Conservation (phyloP, 441 rosid species). For the Hypseocharis bilobata region DNA sequence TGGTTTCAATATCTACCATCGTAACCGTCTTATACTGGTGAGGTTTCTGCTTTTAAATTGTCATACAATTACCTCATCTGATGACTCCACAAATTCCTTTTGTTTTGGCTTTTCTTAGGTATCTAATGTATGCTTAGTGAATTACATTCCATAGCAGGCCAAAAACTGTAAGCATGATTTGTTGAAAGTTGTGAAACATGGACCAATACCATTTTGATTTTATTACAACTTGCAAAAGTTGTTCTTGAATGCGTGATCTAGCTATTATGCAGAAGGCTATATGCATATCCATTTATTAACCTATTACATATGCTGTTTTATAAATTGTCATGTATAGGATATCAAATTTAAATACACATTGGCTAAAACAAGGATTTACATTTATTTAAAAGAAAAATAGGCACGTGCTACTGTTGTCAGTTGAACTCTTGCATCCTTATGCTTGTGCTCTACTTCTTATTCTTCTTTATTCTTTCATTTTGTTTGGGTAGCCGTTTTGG, state of each 20-base stretch:
- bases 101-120: not conserved
- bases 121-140: not conserved
- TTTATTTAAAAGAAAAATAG: no score
- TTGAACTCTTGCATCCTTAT: not conserved
- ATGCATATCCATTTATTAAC: not conserved
- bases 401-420: not conserved
- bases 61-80: not conserved
- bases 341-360: no score
- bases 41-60: not conserved
- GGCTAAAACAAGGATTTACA: no score
- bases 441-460: not conserved
- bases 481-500: conserved; percentile 28
- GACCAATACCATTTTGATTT: not conserved
- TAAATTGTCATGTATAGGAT: no score
- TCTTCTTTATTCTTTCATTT: not conserved
- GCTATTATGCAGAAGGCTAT: not conserved
- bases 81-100: no score
- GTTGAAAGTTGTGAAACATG: not conserved
- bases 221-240: not conserved
- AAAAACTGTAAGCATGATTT: not conserved
- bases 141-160: not conserved
- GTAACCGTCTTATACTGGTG: conserved; percentile 29
- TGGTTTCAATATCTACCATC: conserved; percentile 29
- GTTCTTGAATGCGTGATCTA: not conserved
- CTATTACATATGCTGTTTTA: no score